Evolutionary conservation across 2,329 filamentous ascomycete genomes (phyloP).

Genomic region (Colletotrichum eleusines): DNA sequence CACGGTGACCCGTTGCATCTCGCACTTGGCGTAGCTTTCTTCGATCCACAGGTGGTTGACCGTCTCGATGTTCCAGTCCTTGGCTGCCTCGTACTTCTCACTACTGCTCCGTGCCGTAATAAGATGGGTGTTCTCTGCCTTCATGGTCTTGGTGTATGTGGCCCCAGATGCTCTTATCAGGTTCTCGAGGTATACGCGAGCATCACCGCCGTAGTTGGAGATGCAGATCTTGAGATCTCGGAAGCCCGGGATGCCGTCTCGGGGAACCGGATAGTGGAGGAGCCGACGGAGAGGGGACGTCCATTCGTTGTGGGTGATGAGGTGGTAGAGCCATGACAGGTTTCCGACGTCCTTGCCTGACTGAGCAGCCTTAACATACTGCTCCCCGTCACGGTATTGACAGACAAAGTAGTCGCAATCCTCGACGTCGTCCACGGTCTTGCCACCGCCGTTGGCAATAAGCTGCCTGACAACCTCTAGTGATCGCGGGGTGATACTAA

Average conservation of each 20-base stretch:
- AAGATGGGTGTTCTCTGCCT: conserved; percentile 93
- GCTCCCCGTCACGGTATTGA: conserved; percentile 83
- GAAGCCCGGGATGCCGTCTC: conserved; percentile 83
- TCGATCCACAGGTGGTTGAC: conserved; percentile 98
- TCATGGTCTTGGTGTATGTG: conserved; percentile 94
- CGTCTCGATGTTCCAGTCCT: conserved; percentile 91
- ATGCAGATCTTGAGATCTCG: conserved; percentile 82
- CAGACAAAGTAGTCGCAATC: conserved; percentile 88
- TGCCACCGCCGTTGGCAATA: conserved; percentile 78
- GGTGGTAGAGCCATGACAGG: conserved; percentile 90
- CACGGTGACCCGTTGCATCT: conserved; percentile 78
- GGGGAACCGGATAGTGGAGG: conserved; percentile 89
- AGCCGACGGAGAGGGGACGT: conserved; percentile 85
- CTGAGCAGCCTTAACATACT: conserved; percentile 83
- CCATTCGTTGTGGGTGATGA: conserved; percentile 91
- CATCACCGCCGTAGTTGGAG: conserved; percentile 96
- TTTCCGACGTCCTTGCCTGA: conserved; percentile 88
- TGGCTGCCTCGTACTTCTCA: conserved; percentile 92
- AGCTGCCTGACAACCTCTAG: conserved; percentile 76
- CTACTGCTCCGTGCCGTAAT: conserved; percentile 90
- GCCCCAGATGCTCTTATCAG: conserved; percentile 86
- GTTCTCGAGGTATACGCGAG: conserved; percentile 92
- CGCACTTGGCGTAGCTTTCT: conserved; percentile 93
- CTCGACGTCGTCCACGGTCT: conserved; percentile 72
- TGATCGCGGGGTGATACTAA: conserved; percentile 77